Evolutionary conservation across 805 yeast genomes (phyloP).

Genomic region (Cyberlindnera galapagoensis): DNA sequence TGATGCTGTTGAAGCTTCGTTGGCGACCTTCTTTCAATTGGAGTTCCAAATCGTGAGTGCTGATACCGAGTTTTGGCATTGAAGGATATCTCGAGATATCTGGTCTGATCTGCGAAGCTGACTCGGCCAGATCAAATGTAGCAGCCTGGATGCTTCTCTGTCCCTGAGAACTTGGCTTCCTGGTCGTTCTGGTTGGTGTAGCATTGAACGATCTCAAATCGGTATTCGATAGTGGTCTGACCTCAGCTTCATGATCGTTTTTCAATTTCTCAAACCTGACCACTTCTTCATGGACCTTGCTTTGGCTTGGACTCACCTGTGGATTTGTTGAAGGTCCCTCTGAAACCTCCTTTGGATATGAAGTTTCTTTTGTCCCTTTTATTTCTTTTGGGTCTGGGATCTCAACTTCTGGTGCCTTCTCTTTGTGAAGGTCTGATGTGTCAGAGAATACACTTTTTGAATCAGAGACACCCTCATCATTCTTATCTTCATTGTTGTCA

Average conservation of each 20-base stretch:
- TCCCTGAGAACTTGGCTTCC: constrained; percentile 1
- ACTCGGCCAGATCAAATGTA: too few species aligned
- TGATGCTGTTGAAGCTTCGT: constrained; percentile 11
- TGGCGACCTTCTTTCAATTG: constrained; percentile 25
- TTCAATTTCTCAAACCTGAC: constrained; percentile 26
- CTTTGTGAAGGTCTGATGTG: constrained; percentile 5
- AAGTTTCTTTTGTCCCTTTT: constrained; percentile 3
- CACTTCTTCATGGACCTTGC: constrained; percentile 26
- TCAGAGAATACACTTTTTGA: constrained; percentile 4
- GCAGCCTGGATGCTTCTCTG: constrained; percentile 6
- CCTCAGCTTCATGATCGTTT: constrained; percentile 13
- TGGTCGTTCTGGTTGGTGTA: constrained; percentile 9
- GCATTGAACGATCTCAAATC: constrained; percentile 5
- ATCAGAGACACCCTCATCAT: constrained; percentile 14
- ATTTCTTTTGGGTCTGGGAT: constrained; percentile 4
- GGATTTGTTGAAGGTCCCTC: constrained; percentile 5
- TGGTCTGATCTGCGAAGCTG: too few species aligned
- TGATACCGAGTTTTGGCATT: constrained; percentile 18
- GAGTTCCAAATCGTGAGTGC: constrained; percentile 21
- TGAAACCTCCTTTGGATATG: too few species aligned
- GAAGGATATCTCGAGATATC: too few species aligned
- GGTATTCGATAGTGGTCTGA: constrained; percentile 3
- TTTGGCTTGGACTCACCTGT: constrained; percentile 16
- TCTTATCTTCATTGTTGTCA: constrained; percentile 36
- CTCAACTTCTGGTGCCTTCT: constrained; percentile 10